Base-by-base conservation (phyloP, 192 early-diverging fungal genomes). In the Podila verticillata region DNA sequence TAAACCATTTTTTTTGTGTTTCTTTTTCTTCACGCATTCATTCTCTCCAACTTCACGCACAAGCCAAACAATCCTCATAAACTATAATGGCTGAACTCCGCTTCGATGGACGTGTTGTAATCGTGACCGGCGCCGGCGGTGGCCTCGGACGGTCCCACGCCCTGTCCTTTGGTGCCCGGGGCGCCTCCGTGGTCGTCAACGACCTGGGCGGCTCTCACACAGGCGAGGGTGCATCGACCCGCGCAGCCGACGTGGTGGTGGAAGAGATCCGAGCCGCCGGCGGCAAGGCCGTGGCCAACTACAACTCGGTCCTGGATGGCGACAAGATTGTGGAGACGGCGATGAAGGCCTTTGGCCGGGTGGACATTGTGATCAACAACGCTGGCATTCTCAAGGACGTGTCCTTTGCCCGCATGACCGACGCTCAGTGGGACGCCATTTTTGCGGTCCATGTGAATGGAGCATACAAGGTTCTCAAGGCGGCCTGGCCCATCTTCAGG, bases 331-430 rank as follows among this genome's bases (percentile, higher is more conserved):
- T 99, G 34, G 93, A 95, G 48, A 97, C 97, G 7, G 97, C 96
- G 7, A 87, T 99, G 68, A 88, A 93, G 75, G 91, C 91, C 20
- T 94, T 92, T 85, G 93, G 93, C 8, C 90, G 92, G 12, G 71
- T 94, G 61, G 93, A 94, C 67, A 84, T 99, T 66, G 68, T 99
- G 28, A 89, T 99, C 73, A 99, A 99, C 91, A 99, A 99, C 73
- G 97, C 97, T 24, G 97, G 97, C 69, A 98, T 99, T 62, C 87
- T 99, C 63, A 91, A 97, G 70, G 97, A 99, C 86, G 96, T 94
- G 82, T 96, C 96, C 7, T 98, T 99, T 83, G 87, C 85, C 58
- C 86, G 95, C 49, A 95, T 97, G 81, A 93, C 96, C 28, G 95
- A 95, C 83, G 83, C 86, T 32, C 97, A 99, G 82, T 99, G 97